These are phyloP conservation scores for Epichloe elymi DNA, from an alignment of 2,329 filamentous ascomycete genomes.

Conservation along the genomic window DNA sequence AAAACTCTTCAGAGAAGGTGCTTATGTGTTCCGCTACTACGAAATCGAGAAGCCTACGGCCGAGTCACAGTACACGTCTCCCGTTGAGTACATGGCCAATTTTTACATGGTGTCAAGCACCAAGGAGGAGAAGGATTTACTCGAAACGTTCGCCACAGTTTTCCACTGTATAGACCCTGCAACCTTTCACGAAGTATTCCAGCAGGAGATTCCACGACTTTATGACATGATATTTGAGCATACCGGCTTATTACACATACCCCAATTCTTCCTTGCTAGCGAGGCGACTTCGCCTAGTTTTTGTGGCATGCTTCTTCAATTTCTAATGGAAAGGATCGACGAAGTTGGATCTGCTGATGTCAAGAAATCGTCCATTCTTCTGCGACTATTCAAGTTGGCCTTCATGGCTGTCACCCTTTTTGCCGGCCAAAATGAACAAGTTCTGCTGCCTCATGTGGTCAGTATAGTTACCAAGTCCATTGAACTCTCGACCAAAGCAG, in stretches of 20 bases:
- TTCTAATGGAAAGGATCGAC: conserved; percentile 91
- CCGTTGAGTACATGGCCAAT: conserved; percentile 85
- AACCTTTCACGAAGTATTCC: conserved; percentile 96
- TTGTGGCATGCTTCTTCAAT: conserved; percentile 93
- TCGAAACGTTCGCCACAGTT: conserved; percentile 95
- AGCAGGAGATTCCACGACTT: conserved; percentile 89
- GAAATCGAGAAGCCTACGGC: conserved; percentile 67
- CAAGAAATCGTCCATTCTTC: conserved; percentile 80
- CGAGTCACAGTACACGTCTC: conserved; percentile 64
- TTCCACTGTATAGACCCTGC: conserved; percentile 98
- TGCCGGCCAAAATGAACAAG: conserved; percentile 85
- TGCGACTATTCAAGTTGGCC: conserved; percentile 91
- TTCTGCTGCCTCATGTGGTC: conserved; percentile 87
- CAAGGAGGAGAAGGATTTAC: conserved; percentile 92
- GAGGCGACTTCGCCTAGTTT: conserved; percentile 96
- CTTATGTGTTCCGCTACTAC: conserved; percentile 94
- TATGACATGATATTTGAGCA: conserved; percentile 99
- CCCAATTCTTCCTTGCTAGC: conserved; percentile 96
- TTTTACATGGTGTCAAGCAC: conserved; percentile 89
- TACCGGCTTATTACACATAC: conserved; percentile 82
- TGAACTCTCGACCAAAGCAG: conserved; percentile 84
- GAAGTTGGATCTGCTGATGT: conserved; percentile 88
- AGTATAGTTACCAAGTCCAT: conserved; percentile 97
- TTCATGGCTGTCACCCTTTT: conserved; percentile 99
- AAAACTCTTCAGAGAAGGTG: conserved; percentile 93